Conservation (phyloP, 495 filamentous ascomycete genomes). For the Aspergillus asperescens region DNA sequence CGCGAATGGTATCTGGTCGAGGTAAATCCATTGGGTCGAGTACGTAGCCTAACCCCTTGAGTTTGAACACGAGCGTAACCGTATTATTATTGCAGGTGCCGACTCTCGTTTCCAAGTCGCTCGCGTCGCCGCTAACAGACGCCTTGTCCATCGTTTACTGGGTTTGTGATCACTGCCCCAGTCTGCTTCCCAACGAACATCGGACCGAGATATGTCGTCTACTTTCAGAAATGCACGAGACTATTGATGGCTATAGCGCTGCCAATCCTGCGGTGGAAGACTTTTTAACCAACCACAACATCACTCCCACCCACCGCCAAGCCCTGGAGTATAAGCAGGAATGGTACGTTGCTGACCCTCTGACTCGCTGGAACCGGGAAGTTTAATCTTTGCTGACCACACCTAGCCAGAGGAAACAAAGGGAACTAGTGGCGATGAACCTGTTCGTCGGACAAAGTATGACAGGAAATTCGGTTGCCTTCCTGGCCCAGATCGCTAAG, state of each 20-base stretch:
- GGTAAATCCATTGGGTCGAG: slow-evolving; percentile 8
- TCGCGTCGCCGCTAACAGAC: slow-evolving; percentile 9
- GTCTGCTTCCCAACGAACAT: slow-evolving; percentile 8
- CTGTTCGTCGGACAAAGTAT: slow-evolving; percentile 1
- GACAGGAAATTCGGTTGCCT: slow-evolving; percentile 3
- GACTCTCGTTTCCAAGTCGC: slow-evolving; percentile 5
- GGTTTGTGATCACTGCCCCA: slow-evolving; percentile 12
- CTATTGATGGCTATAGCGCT: slow-evolving; percentile 1
- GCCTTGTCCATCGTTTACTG: slow-evolving; percentile 12
- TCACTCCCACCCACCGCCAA: slow-evolving; percentile 9
- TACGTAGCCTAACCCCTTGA: neutral
- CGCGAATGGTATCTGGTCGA: slow-evolving; percentile 10
- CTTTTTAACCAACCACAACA: slow-evolving; percentile 10
- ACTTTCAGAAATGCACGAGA: slow-evolving; percentile 11
- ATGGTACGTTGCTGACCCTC: slow-evolving; percentile 8
- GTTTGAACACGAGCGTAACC: neutral
- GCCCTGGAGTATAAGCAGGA: slow-evolving; percentile 15
- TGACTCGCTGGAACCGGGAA: too few relatives aligned
- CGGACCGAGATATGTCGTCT: slow-evolving; percentile 7
- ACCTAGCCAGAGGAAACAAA: slow-evolving; percentile 11
- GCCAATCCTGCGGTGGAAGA: slow-evolving; percentile 14
- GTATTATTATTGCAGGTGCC: slow-evolving; percentile 9
- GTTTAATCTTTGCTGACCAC: neutral
- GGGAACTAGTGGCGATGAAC: neutral
- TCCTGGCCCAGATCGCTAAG: slow-evolving; percentile 1